Evolutionary conservation across 2,329 filamentous ascomycete species (phyloP), one percentile per base, ranked within the genome.

Genomic region (Leptographium lundbergii): DNA sequence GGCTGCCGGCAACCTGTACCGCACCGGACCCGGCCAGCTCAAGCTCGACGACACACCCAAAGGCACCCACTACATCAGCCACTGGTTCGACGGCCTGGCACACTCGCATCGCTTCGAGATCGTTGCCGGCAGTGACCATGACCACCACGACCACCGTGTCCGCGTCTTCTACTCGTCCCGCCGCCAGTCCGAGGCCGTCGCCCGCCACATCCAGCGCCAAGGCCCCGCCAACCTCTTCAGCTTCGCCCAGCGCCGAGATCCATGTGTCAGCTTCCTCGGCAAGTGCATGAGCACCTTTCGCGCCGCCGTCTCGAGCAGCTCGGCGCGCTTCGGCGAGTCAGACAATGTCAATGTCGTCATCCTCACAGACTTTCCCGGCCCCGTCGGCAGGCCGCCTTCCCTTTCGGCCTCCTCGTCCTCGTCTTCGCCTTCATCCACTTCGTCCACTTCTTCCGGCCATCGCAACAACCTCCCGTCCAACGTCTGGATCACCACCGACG

Each of bases 31-130:
- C 0, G 87, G 88, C 1, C 77, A 80, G 32, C 81, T 80, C 68
- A 78, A 79, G 45, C 72, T 90, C 3, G 75, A 84, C n/a, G 69
- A 73, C 51, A 83, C 81, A 0, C 71, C 80, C 2, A 75, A 76
- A 4, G 82, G 83, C n/a, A 80, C 76, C 0, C 84, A 85, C 66
- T 74, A 77, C 36, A 75, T 85, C 14, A 81, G 77, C 1, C 88
- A 94, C 69, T 94, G 89, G 89, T 94, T 94, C 64, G 89, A 94
- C 67, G 87, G 87, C 6, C 83, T 90, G 60, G 80, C 82, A 3
- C 81, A 88, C 59, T 76, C 82, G 1, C 87, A 92, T 71, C 82
- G 81, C 32, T 92, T 92, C 67, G 78, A 89, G 60, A 86, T 92
- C 36, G 66, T 82, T 3, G 68, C 77, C 0, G 62, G 17, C 3